Conservation (phyloP, 1,284 basidiomycete species). For the Microbotryum intermedium region DNA sequence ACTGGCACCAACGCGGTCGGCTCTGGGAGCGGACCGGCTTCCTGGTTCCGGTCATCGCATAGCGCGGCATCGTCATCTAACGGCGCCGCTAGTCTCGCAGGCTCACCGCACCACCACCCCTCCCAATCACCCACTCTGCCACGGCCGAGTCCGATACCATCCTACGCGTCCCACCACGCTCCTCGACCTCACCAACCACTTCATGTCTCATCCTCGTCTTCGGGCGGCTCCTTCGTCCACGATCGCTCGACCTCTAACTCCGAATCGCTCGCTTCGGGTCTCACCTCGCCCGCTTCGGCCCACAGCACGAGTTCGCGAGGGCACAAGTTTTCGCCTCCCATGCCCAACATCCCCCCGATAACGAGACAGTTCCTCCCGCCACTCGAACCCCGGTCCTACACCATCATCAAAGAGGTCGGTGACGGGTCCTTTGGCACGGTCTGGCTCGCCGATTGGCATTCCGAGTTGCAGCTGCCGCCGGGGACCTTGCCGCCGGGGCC, state of each 20-base stretch:
- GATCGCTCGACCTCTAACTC: conserved; percentile 2
- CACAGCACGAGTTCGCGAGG: conserved; percentile 9
- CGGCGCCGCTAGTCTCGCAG: too few species aligned
- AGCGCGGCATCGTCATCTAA: too few species aligned
- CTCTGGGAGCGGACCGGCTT: too few species aligned
- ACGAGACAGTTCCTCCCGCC: conserved; percentile 18
- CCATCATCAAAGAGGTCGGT: conserved; percentile 73
- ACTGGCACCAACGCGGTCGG: too few species aligned
- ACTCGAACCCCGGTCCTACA: conserved; percentile 42
- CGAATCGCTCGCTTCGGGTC: not conserved
- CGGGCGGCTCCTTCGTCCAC: not conserved
- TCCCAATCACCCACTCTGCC: too few species aligned
- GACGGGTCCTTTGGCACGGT: conserved; percentile 97
- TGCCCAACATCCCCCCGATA: not conserved
- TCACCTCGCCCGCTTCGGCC: conserved; percentile 3
- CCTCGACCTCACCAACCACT: too few species aligned
- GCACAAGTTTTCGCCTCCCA: conserved; percentile 3
- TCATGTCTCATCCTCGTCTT: too few species aligned
- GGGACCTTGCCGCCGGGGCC: conserved; percentile 60
- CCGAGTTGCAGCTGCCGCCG: conserved; percentile 57
- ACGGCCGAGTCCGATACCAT: too few species aligned
- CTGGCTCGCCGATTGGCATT: conserved; percentile 98
- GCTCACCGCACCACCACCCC: too few species aligned
- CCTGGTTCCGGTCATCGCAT: too few species aligned
- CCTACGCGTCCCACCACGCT: too few species aligned